These are phyloP conservation scores for Chaetoceros muelleri DNA, from an alignment of 108 stramenopile genomes.

Conservation along the genomic window DNA sequence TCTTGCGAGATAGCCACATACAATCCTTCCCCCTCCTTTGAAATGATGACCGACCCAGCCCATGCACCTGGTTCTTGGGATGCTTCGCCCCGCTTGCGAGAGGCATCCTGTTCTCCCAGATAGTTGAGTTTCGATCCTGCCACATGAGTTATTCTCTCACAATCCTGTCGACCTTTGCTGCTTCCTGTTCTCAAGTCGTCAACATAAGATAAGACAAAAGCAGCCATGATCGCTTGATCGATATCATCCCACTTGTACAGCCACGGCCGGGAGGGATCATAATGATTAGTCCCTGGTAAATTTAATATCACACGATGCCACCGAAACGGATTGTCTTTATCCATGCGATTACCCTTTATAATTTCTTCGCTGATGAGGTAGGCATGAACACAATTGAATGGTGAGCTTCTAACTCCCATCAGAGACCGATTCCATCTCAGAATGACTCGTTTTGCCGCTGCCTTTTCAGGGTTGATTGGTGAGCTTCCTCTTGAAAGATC, in stretches of 20 bases:
- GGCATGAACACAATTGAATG: conserved; percentile 13
- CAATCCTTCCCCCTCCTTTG: conserved; percentile 5
- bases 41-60: conserved; percentile 11
- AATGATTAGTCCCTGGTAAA: conserved; percentile 10
- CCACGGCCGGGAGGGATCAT: conserved; percentile 13
- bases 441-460: conserved; percentile 2
- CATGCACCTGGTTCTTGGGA: conserved; percentile 12
- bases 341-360: conserved; percentile 7
- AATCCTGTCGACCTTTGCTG: neutral
- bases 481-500: conserved; percentile 9
- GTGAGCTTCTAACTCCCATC: conserved; percentile 24
- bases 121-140: conserved; percentile 11
- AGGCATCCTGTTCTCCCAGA: conserved; percentile 31
- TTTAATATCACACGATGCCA: conserved; percentile 17
- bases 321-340: conserved; percentile 13
- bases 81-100: conserved; percentile 13
- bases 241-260: conserved; percentile 6
- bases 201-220: conserved; percentile 17
- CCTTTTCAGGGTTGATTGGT: neutral
- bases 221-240: conserved; percentile 14
- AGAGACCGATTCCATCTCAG: conserved; percentile 11
- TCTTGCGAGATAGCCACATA: conserved; percentile 12
- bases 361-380: conserved; percentile 12
- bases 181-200: conserved; percentile 23
- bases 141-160: conserved; percentile 2